phyloP scores from a whole-genome alignment of 371 early-diverging fungal species.

The Mortierella sp. region DNA sequence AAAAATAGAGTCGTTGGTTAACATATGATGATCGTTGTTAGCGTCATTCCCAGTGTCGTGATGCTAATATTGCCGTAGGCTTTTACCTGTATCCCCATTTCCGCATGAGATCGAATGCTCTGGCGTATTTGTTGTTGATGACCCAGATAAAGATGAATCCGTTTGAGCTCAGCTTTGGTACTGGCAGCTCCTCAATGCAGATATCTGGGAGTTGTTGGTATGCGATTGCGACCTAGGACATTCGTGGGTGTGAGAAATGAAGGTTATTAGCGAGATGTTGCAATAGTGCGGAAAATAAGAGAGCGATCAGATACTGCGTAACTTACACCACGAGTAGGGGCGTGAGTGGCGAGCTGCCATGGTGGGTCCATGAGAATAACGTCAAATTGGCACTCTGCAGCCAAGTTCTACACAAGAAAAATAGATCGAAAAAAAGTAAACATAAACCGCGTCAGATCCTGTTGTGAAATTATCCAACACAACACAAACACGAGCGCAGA shows the following conservation, averaged over 20 bases:
- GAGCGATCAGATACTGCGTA: neutral
- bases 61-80: no score
- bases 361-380: conserved; percentile 96
- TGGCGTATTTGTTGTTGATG: conserved; percentile 95
- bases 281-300: neutral
- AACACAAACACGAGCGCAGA: neutral
- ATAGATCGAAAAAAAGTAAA: conserved; percentile 6
- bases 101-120: conserved; percentile 92
- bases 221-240: conserved; percentile 83
- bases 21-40: neutral
- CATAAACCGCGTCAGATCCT: neutral
- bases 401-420: conserved; percentile 67
- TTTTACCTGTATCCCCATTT: conserved; percentile 91
- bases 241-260: neutral
- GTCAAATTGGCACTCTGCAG: conserved; percentile 88
- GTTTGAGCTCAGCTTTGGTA: conserved; percentile 84
- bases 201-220: conserved; percentile 95
- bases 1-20: neutral
- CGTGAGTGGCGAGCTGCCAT: conserved; percentile 96
- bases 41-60: neutral
- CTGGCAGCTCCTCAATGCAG: conserved; percentile 92
- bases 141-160: conserved; percentile 97
- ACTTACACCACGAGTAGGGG: conserved; percentile 91
- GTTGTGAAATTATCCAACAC: neutral
- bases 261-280: neutral